Base-by-base conservation (phyloP, 768 basidiomycete species). In the Pulveroboletus frians region DNA sequence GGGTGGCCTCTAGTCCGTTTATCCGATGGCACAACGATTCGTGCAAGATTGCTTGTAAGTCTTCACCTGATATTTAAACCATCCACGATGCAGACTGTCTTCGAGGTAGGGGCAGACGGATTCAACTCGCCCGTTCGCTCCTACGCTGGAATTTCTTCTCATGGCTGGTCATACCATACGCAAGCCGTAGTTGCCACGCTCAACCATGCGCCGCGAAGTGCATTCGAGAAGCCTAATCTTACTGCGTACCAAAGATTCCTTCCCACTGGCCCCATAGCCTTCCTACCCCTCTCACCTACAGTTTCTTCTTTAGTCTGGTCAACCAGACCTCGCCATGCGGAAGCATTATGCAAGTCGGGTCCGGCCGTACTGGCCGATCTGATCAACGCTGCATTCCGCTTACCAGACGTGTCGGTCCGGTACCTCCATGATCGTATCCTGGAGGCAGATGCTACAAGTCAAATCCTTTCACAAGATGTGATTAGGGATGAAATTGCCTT, bases 201-300 rank as follows among this genome's bases (percentile, higher is more conserved):
- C 57, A 66, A 74, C 39, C 90, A 98, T 64, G 69, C 76, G 15
- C 80, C 89, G 2, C 78, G 84, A 18, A 73, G 76, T 11, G 69
- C 77, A 27, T 81, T 81, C 57, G 76, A 84, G 62, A 70, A 70
- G 9, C 79, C 78, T 9, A 91, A 90, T 59, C 82, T 79, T 6
- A 89, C 84, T 0, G 94, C 92, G 0, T 98, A 88, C 69, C 96
- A 98, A 66, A 77, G 94, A 18, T 97, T 97, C 73, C 78, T 98
- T 17, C 88, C 93, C 2, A 92, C 92, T 5, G 95, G 96, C 0
- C 95, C 95, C 3, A 85, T 98, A 37, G 94, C 94, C 0, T 98
- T 96, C 73, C 77, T 98, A 18, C 96, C 95, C 0, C 77, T 97
- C 37, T 85, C 85, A 1, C 71, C 80, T 0, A 85, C 83, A 0